Base-by-base conservation (phyloP, 768 basidiomycete genomes). In the Naganishia antarctica region DNA sequence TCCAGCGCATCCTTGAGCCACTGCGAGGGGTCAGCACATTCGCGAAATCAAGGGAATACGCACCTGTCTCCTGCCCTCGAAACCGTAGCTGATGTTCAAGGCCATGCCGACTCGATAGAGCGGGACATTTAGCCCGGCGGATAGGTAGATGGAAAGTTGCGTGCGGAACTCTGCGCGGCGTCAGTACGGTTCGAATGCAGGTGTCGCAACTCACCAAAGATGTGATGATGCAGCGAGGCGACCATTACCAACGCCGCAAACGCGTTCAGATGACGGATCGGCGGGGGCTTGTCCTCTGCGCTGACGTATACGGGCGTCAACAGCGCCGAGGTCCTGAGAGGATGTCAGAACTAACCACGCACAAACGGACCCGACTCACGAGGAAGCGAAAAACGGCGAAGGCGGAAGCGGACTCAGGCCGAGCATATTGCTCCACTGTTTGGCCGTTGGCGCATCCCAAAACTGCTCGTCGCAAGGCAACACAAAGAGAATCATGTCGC, bases 61-160 rank as follows among this genome's bases (percentile, higher is more conserved):
- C 41, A 63, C 61, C 49, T 63, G 61, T 45, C 43, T 63, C 21
- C 61, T 46, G 23, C 61, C 61, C 40, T 63, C 61, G 40, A 63
- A 63, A 1, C 61, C 61, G 21, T 63, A 49, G n/a, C 61, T 40
- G 21, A 63, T 41, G 8, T 50, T 40, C 26, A 50, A 37, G 29
- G 48, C 61, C 48, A 49, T 63, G 3, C 61, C 61, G 15, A 50
- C 48, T 5, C 61, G 61, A 41, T 63, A 63, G 4, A 63, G 11
- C 1, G 61, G 61, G 2, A 63, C 61, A 44, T 49, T 49, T 23
- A 63, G 49, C 1, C 61, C 61, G 9, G 43, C 47, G 8, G 45
- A 34, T 2, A 47, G 40, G 29, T 63, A 63, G 15, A 50, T 43
- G 50, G 48, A 41, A 13, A 63, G 49, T 46, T 63, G 61, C 23